Conservation (phyloP, 306 rosid species). For the Cucumis hystrix region DNA sequence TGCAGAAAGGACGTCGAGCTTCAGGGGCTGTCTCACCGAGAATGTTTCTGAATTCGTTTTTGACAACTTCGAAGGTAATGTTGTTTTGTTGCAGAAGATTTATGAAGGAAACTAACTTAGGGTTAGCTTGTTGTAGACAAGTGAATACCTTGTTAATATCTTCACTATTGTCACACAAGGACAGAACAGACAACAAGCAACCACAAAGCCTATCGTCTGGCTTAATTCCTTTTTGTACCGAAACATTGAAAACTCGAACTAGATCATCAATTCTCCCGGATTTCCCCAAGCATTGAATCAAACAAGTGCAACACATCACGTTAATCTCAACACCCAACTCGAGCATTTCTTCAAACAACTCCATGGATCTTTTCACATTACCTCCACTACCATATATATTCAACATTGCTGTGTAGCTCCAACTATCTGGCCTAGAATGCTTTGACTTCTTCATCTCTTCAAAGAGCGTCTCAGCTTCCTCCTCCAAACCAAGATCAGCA, state of each 20-base stretch:
- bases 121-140: constrained; percentile 63
- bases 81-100: constrained; percentile 32
- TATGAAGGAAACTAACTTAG: constrained; percentile 48
- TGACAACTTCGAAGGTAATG: constrained; percentile 42
- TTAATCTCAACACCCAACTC: constrained; percentile 48
- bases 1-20: constrained; percentile 82
- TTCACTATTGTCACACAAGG: constrained; percentile 34
- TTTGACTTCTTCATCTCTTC: constrained; percentile 61
- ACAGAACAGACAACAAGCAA: constrained; percentile 60
- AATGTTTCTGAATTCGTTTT: constrained; percentile 52
- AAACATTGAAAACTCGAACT: constrained; percentile 42
- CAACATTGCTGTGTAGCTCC: constrained; percentile 95
- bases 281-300: constrained; percentile 91
- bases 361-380: constrained; percentile 53
- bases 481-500: constrained; percentile 79
- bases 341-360: constrained; percentile 66
- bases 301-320: constrained; percentile 87
- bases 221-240: constrained; percentile 46
- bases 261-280: constrained; percentile 47
- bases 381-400: constrained; percentile 79
- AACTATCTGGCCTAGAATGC: constrained; percentile 52
- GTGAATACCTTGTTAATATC: constrained; percentile 51
- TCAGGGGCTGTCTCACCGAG: constrained; percentile 39
- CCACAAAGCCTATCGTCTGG: constrained; percentile 82
- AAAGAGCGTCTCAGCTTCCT: constrained; percentile 73